Evolutionary conservation across 2,329 filamentous ascomycete genomes (phyloP).

Genomic region (Paracoccidioides brasiliensis): DNA sequence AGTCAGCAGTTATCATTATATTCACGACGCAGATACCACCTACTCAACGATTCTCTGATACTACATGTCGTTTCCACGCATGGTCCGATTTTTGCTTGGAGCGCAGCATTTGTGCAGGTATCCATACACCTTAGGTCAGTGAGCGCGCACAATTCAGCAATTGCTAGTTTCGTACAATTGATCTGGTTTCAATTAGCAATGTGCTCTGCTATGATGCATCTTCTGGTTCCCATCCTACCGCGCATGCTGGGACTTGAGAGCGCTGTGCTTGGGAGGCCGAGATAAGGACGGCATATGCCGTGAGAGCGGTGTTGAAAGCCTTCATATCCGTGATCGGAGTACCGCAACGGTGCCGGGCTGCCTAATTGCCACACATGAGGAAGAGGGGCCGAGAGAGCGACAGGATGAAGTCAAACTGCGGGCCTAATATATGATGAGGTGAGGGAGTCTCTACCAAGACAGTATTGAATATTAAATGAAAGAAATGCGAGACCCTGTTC

Average conservation of each 20-base stretch:
- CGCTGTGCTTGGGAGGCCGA: not conserved
- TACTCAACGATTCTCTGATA: not conserved
- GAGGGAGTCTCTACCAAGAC: not conserved
- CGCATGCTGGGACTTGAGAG: not conserved
- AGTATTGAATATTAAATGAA: not conserved
- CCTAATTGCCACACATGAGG: not conserved
- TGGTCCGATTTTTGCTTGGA: not conserved
- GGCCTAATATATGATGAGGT: not conserved
- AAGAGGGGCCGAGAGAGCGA: not conserved
- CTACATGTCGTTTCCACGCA: not conserved
- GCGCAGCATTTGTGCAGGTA: not conserved
- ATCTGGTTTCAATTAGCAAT: not conserved
- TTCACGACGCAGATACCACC: not conserved
- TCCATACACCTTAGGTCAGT: not conserved
- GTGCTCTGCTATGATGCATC: not conserved
- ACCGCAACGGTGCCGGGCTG: not conserved
- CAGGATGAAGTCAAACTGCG: not conserved
- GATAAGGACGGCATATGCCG: not conserved
- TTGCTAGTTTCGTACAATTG: conserved; percentile 1
- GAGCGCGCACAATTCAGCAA: not conserved
- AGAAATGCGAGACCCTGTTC: not conserved
- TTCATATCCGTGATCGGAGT: not conserved
- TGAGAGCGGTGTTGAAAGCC: not conserved
- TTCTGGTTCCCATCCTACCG: not conserved
- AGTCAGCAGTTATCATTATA: not conserved